Conservation (phyloP, 31 red algal species). For the Bonnemaisonia californica region DNA sequence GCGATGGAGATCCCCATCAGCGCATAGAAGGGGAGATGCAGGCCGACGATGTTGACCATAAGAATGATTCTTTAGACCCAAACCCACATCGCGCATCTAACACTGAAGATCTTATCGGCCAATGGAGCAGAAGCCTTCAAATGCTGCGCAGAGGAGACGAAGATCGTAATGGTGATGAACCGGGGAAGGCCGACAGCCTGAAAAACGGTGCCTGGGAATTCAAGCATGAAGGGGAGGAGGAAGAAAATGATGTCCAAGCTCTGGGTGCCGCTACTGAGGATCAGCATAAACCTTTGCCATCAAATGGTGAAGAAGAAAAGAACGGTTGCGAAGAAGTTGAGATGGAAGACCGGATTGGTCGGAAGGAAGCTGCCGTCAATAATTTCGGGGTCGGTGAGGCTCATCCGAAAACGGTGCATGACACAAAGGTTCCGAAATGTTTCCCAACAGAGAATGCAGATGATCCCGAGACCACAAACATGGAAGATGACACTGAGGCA, state of each 20-base stretch:
- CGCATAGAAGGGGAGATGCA: not conserved
- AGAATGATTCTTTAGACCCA: not conserved
- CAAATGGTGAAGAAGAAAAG: not conserved
- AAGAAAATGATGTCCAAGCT: conserved; percentile 17
- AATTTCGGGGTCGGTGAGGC: not conserved
- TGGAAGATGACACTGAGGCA: not conserved
- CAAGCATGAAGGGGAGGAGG: conserved; percentile 7
- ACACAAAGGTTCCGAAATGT: not conserved
- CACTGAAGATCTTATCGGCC: not conserved
- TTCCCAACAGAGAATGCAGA: not conserved
- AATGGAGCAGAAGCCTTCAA: not conserved
- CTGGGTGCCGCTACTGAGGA: conserved; percentile 55
- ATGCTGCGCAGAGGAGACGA: not conserved
- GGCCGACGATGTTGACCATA: not conserved
- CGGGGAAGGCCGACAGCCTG: not conserved
- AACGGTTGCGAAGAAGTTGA: conserved; percentile 1
- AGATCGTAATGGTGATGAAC: not conserved
- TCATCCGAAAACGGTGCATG: not conserved
- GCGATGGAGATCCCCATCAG: not conserved
- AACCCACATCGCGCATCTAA: conserved; percentile 1
- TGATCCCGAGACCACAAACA: not conserved
- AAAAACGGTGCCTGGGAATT: not conserved
- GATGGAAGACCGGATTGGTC: not conserved
- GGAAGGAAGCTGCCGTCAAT: not conserved
- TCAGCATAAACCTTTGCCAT: conserved; percentile 68